phyloP scores from a whole-genome alignment of 108 stramenopile species.

The Pseudonitzschia pungens region DNA sequence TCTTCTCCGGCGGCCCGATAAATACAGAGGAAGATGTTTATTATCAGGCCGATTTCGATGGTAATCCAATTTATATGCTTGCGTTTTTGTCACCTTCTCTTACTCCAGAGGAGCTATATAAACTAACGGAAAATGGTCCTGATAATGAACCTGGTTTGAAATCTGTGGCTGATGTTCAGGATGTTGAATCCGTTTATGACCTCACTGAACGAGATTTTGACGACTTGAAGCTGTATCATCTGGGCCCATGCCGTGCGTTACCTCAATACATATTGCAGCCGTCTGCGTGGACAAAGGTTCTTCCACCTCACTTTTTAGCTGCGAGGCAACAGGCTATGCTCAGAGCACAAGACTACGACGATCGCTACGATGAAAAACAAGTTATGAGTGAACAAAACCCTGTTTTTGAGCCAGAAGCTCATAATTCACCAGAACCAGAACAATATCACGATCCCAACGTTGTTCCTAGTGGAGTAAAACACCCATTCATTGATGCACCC shows the following conservation, averaged over 20 bases:
- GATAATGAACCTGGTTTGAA: conserved; percentile 53
- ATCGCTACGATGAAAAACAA: conserved; percentile 5
- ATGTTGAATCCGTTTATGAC: conserved; percentile 83
- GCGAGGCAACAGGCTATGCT: conserved; percentile 67
- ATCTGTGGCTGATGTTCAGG: conserved; percentile 65
- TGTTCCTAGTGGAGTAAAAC: neutral
- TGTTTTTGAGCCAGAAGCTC: neutral
- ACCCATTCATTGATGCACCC: neutral
- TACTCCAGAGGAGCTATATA: conserved; percentile 79
- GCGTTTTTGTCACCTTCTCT: conserved; percentile 80
- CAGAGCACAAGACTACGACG: conserved; percentile 56
- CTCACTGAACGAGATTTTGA: conserved; percentile 82
- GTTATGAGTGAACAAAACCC: neutral
- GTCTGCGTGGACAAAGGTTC: conserved; percentile 77
- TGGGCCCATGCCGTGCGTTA: conserved; percentile 84
- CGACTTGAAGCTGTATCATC: conserved; percentile 82
- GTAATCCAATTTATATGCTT: conserved; percentile 84
- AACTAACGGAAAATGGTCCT: conserved; percentile 38
- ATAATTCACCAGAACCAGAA: neutral
- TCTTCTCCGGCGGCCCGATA: conserved; percentile 89
- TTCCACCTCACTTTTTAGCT: conserved; percentile 77
- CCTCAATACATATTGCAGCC: conserved; percentile 81
- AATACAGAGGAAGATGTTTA: conserved; percentile 89
- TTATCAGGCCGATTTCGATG: conserved; percentile 84
- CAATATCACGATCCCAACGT: neutral